These are phyloP conservation scores for Coemansia sp. DNA, from an alignment of 192 early-diverging fungal genomes.

Conservation along the genomic window DNA sequence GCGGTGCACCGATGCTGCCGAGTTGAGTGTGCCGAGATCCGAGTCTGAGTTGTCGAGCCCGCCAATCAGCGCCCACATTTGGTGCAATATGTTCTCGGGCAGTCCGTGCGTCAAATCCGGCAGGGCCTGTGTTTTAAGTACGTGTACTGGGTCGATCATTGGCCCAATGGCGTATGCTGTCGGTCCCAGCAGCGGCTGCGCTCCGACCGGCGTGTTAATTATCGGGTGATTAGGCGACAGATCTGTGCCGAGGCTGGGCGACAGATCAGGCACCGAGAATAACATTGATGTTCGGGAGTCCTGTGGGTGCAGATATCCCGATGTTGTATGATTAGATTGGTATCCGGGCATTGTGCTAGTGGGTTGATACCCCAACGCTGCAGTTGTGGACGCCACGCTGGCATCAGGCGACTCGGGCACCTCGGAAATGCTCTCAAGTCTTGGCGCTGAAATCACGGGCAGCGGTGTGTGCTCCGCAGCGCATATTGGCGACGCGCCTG, in stretches of 20 bases:
- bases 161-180: neutral
- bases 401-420: neutral
- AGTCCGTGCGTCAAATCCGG: conserved; percentile 32
- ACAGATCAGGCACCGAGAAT: conserved; percentile 22
- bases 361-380: neutral
- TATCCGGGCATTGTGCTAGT: neutral
- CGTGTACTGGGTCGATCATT: conserved; percentile 32
- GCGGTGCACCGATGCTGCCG: neutral
- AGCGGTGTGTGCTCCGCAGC: neutral
- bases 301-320: neutral
- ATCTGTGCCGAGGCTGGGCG: conserved; percentile 8
- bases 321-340: neutral
- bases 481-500: neutral
- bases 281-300: conserved; percentile 7
- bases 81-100: conserved; percentile 27
- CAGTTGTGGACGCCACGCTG: neutral
- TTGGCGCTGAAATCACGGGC: conserved; percentile 2
- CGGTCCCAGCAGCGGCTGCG: neutral
- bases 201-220: conserved; percentile 10
- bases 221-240: conserved; percentile 22
- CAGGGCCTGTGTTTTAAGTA: conserved; percentile 26
- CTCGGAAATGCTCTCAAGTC: neutral
- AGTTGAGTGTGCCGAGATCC: neutral
- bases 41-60: neutral
- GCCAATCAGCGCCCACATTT: conserved; percentile 34